Evolutionary conservation across 306 rosid genomes (phyloP).

Genomic region (Hippophae tibetana): DNA sequence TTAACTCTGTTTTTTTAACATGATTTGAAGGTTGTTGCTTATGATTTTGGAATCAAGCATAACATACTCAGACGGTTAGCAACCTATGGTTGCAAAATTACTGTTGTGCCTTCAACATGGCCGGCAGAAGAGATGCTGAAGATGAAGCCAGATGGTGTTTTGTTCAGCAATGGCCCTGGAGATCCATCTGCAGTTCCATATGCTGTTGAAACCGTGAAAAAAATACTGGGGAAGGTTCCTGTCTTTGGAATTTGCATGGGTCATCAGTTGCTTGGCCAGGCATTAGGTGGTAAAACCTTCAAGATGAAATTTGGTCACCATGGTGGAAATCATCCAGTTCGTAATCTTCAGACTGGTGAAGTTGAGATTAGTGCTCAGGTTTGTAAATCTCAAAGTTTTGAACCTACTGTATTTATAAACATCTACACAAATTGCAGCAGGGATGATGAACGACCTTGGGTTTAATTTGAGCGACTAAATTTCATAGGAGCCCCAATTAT

Average conservation of each 20-base stretch:
- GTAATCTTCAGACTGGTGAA: constrained; percentile 51
- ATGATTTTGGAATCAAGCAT: constrained; percentile 93
- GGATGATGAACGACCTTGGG: too few species aligned
- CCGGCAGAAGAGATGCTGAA: constrained; percentile 71
- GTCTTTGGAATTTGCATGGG: constrained; percentile 99
- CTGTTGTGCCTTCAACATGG: constrained; percentile 89
- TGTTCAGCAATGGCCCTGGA: constrained; percentile 96
- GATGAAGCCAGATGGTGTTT: constrained; percentile 80
- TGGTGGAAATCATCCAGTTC: constrained; percentile 97
- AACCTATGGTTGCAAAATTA: constrained; percentile 78
- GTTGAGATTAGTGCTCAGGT: constrained; percentile 98
- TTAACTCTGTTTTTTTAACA: constrained; percentile 7
- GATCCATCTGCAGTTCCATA: constrained; percentile 96
- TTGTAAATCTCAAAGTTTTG: constrained; percentile 5
- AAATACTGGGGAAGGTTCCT: constrained; percentile 75
- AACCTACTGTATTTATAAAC: neutral
- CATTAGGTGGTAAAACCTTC: constrained; percentile 86
- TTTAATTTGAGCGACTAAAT: too few species aligned
- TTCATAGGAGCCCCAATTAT: too few species aligned
- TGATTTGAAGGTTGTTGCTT: constrained; percentile 68
- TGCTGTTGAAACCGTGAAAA: constrained; percentile 80
- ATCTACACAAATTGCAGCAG: neutral
- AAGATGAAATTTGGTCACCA: constrained; percentile 99
- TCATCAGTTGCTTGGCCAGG: constrained; percentile 92
- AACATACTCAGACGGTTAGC: constrained; percentile 87